Conservation (phyloP, 129 eudicot genomes). For the Artemisia annua region DNA sequence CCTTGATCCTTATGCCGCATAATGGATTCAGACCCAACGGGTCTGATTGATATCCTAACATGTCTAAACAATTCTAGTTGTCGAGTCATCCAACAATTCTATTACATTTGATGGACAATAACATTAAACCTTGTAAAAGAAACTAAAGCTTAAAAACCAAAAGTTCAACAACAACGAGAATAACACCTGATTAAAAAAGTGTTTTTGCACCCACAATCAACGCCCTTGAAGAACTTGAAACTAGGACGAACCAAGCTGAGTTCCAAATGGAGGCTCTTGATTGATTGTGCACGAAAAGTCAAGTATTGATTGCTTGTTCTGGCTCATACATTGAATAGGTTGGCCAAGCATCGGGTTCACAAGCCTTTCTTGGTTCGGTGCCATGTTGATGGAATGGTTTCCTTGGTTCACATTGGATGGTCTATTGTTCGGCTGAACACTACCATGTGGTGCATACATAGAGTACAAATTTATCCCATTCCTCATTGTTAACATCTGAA, state of each 20-base stretch:
- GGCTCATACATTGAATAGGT: conserved; percentile 31
- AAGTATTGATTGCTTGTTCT: conserved; percentile 35
- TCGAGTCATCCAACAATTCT: background rate
- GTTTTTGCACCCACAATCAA: conserved; percentile 6
- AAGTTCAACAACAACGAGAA: background rate
- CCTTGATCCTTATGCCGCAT: too few relatives aligned
- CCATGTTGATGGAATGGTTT: conserved; percentile 26
- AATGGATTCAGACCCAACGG: too few relatives aligned
- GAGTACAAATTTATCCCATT: conserved; percentile 76
- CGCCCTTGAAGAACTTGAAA: conserved; percentile 35
- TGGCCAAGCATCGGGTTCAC: conserved; percentile 28
- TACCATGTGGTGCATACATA: conserved; percentile 51
- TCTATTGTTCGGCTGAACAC: conserved; percentile 41
- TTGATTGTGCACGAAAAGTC: conserved; percentile 36
- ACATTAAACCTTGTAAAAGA: background rate
- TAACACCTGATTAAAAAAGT: background rate
- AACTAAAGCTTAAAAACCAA: background rate
- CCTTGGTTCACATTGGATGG: conserved; percentile 41
- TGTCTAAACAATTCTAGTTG: too few relatives aligned
- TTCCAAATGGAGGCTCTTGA: conserved; percentile 41
- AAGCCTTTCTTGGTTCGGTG: conserved; percentile 19
- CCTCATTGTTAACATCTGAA: conserved; percentile 89
- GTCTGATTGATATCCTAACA: too few relatives aligned
- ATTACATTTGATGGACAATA: conserved; percentile 2
- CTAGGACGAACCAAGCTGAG: conserved; percentile 43